Evolutionary conservation across 805 yeast species (phyloP).

Genomic region (Barnettozyma sucrosica): DNA sequence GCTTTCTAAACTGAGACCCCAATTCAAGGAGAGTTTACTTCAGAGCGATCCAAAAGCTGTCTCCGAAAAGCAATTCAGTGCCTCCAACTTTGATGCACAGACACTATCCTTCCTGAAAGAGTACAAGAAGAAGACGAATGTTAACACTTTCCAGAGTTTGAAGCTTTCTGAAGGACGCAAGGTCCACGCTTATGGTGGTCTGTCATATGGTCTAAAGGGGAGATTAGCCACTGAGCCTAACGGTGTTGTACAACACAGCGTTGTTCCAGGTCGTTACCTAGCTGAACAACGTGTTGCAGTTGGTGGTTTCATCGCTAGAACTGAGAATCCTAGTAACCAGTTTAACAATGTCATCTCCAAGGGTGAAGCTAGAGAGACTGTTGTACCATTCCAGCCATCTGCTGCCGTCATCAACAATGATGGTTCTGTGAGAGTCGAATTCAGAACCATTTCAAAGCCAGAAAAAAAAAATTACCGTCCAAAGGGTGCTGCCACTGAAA

Average conservation of each 20-base stretch:
- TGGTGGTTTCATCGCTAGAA: conserved; percentile 47
- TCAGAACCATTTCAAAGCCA: background rate
- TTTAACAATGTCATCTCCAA: conserved; percentile 30
- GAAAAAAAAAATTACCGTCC: conserved; percentile 1
- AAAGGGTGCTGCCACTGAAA: background rate
- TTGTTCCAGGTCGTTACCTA: conserved; percentile 66
- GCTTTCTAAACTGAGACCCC: conserved; percentile 41
- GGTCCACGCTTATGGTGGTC: conserved; percentile 69
- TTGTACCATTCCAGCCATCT: conserved; percentile 37
- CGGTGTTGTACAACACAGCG: conserved; percentile 49
- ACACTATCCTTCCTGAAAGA: conserved; percentile 30
- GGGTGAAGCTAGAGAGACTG: conserved; percentile 38
- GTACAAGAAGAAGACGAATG: conserved; percentile 4
- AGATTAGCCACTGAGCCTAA: conserved; percentile 64
- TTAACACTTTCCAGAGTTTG: conserved; percentile 9
- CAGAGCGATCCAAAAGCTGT: conserved; percentile 41
- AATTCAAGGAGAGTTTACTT: conserved; percentile 52
- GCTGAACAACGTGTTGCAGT: conserved; percentile 41
- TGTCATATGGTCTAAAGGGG: conserved; percentile 64
- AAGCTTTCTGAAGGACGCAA: conserved; percentile 15
- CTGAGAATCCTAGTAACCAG: conserved; percentile 29
- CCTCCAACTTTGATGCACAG: conserved; percentile 26
- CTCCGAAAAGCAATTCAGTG: conserved; percentile 23
- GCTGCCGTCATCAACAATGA: conserved; percentile 32
- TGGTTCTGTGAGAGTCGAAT: conserved; percentile 29